Conservation (phyloP, 1,284 basidiomycete genomes). For the Veloporphyrellus conicus region DNA sequence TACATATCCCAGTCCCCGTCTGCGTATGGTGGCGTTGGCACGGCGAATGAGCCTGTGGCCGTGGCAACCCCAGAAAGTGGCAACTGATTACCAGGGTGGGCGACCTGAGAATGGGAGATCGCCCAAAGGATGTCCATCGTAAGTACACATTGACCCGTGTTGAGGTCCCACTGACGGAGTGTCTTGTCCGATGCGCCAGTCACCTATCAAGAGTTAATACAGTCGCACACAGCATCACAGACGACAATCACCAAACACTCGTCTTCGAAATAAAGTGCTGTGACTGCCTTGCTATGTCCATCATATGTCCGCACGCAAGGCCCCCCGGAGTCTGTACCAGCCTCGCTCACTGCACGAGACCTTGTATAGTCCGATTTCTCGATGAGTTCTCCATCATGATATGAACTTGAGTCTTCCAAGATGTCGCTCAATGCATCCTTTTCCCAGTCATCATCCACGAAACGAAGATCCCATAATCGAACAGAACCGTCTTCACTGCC, state of each 20-base stretch:
- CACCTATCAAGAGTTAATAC: slow-evolving; percentile 50
- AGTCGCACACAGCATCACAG: slow-evolving; percentile 3
- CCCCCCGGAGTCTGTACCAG: slow-evolving; percentile 35
- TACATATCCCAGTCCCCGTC: slow-evolving; percentile 95
- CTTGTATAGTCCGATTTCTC: slow-evolving; percentile 38
- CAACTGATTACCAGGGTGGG: slow-evolving; percentile 39
- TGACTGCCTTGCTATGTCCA: slow-evolving; percentile 90
- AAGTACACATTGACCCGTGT: slow-evolving; percentile 95
- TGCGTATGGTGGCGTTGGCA: slow-evolving; percentile 81
- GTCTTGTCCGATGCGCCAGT: slow-evolving; percentile 99
- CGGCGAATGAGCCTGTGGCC: slow-evolving; percentile 65
- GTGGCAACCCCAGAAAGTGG: slow-evolving; percentile 54
- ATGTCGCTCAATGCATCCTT: slow-evolving; percentile 56
- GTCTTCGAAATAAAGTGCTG: slow-evolving; percentile 92
- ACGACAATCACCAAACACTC: slow-evolving; percentile 70
- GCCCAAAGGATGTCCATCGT: slow-evolving; percentile 99
- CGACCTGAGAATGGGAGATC: slow-evolving; percentile 83
- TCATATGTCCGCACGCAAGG: slow-evolving; percentile 78
- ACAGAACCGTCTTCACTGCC: slow-evolving; percentile 85
- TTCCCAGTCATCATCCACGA: slow-evolving; percentile 72
- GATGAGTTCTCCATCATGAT: slow-evolving; percentile 33
- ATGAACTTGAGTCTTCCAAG: slow-evolving; percentile 45
- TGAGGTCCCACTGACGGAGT: slow-evolving; percentile 95
- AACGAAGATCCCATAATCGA: slow-evolving; percentile 82
- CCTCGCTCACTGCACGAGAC: slow-evolving; percentile 30